Base-by-base conservation (phyloP, 2,329 filamentous ascomycete species). In the Emergomyces orientalis region DNA sequence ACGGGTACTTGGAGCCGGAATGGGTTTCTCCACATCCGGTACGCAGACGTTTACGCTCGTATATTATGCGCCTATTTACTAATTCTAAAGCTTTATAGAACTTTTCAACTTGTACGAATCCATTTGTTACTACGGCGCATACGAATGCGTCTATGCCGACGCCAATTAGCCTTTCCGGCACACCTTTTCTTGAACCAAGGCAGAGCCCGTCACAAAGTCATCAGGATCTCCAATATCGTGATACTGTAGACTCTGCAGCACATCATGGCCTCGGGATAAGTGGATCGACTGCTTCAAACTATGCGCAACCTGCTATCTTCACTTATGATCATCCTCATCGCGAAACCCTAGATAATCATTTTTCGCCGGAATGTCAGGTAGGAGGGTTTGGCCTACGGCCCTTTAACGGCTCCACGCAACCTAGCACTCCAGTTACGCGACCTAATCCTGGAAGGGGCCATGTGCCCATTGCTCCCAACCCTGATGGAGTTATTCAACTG, bases 111-210 rank as follows among this genome's bases (percentile, higher is more conserved):
- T 62, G 70, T 39, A 66, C 64, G 54, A 67, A 72, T 60, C 69
- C 74, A 3, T 77, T 76, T 65, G 74, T 70, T 61, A 69, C 71
- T n/a, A 67, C 70, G 41, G 58, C 71, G 39, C 73, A 71, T 54
- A 70, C 69, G 63, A 63, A 72, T 47, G 62, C 65, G 22, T 65
- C 68, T 61, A 69, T 75, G 54, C 66, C 76, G 49, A 77, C 75
- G 3, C 75, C 76, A 39, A 72, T 76, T 66, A 77, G 75, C 62
- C 70, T 77, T 17, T 69, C 74, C 2, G 74, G 76, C 62, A 73
- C 63, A 66, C 70, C 72, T 41, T 74, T 74, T 62, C 62, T 66
- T 30, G 68, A 71, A 60, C 60, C 70, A 19, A 67, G 69, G 59
- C 69, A 72, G 3, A 77, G 73, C 58, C 74, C 76, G 37, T 71